Base-by-base conservation (phyloP, 768 basidiomycete genomes). In the Phanerodontia chrysosporium region DNA sequence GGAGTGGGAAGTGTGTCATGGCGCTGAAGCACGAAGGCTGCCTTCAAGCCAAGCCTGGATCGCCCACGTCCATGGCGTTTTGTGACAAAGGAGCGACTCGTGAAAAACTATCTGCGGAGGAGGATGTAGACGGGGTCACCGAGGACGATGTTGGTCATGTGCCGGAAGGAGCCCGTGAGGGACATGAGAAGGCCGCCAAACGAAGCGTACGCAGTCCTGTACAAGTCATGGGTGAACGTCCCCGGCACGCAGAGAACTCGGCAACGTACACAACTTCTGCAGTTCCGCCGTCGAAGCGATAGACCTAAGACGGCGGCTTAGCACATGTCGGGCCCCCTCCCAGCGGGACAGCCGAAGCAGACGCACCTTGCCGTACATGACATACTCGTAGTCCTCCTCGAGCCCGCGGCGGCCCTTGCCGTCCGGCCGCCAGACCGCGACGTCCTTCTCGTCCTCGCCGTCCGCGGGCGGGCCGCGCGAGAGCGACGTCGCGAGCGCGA, bases 371-470 rank as follows among this genome's bases (percentile, higher is more conserved):
- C 96, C 96, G 71, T 92, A 95, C 95, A 98, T 98, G 64, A 99
- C 96, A 78, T 98, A 99, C 69, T 98, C 95, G 68, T 94, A 99
- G 64, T 98, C 95, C 59, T 94, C 90, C 63, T 98, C 96, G 27
- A 99, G 71, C 12, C 87, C 95, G 69, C 83, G 80, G 64, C 79
- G 81, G 14, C 83, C 92, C 73, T 87, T 94, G 36, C 87, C 87
- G 68, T 92, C 91, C 52, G 92, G 92, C 67, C 92, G 76, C 92
- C 92, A 94, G 18, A 88, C 82, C 68, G 90, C 81, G 57, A 86
- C 75, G 64, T 91, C 89, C 70, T 90, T 85, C 66, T 90, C 89
- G 24, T 85, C 83, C 44, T 85, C 84, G 10, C 81, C 83, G 1
- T 74, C 73, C 10, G 76, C 79, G 39, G 75, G 74, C 13, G 75